Percentiles rank a stretch among this genome's conserved stretches.
Evolutionary conservation across 148 eudicot genomes (phyloP).

Genomic region (Drosera capensis): DNA sequence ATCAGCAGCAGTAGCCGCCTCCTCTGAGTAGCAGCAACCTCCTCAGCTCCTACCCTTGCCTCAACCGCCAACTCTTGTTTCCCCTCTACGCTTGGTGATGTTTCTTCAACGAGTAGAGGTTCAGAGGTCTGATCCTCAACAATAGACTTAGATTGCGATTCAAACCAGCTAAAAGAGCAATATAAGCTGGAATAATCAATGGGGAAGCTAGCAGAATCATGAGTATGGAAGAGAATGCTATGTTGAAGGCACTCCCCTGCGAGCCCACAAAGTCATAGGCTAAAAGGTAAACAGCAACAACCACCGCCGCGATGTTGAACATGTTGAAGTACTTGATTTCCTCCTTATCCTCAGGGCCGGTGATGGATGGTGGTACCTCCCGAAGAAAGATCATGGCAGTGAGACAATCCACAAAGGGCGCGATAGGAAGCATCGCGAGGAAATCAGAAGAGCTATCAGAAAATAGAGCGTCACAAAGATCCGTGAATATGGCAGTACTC

Average conservation of each 20-base stretch:
- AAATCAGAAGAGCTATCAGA: constrained; percentile 32
- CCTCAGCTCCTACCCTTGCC: constrained; percentile 5
- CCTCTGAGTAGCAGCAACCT: constrained; percentile 2
- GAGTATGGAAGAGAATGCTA: constrained; percentile 21
- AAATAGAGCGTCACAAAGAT: constrained; percentile 40
- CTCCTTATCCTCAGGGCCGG: constrained; percentile 19
- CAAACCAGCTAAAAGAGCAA: constrained; percentile 10
- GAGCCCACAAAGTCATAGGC: constrained; percentile 31
- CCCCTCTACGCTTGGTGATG: too few species aligned
- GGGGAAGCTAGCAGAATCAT: constrained; percentile 38
- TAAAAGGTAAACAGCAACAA: constrained; percentile 37
- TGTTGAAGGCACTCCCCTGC: constrained; percentile 20
- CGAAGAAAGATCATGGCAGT: constrained; percentile 45
- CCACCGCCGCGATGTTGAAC: constrained; percentile 38
- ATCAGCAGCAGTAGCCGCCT: background rate
- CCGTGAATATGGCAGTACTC: constrained; percentile 60
- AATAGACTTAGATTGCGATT: constrained; percentile 10
- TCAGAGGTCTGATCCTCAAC: constrained; percentile 17
- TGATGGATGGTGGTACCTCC: constrained; percentile 34
- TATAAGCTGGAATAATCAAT: constrained; percentile 27
- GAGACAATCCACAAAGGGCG: constrained; percentile 41
- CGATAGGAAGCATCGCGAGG: constrained; percentile 35
- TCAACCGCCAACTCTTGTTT: constrained; percentile 6
- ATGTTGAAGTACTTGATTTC: constrained; percentile 32
- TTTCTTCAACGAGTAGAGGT: constrained; percentile 38